These are phyloP conservation scores for Dendrobium officinale DNA, from an alignment of 106 monocot species.

Conservation along the genomic window DNA sequence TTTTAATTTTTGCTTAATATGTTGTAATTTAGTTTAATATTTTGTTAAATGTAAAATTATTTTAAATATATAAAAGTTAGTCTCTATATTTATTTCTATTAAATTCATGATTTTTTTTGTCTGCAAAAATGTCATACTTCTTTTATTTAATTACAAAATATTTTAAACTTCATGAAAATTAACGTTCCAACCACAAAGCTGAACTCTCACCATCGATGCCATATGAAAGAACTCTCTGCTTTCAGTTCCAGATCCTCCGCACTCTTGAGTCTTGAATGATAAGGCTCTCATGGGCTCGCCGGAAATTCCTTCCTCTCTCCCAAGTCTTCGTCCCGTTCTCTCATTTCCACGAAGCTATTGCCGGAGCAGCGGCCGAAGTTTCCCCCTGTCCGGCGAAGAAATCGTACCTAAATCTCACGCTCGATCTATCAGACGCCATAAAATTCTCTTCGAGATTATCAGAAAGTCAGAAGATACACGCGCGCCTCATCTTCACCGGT, in stretches of 20 bases:
- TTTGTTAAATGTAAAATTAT: no score
- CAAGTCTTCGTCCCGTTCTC: background rate
- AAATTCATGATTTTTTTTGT: no score
- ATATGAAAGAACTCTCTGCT: background rate
- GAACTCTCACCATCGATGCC: no score
- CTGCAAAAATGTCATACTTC: no score
- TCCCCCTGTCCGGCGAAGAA: background rate
- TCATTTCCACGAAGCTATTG: background rate
- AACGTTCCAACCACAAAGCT: no score
- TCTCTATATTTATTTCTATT: no score
- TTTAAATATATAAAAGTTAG: no score
- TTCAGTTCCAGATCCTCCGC: background rate
- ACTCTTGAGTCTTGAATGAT: background rate
- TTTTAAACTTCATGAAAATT: no score
- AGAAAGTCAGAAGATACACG: constrained; percentile 8
- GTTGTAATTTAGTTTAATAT: no score
- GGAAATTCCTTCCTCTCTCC: background rate
- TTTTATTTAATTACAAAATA: no score
- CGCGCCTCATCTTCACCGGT: constrained; percentile 36
- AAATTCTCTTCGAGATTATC: background rate
- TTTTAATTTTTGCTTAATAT: no score
- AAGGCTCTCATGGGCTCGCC: constrained; percentile 9
- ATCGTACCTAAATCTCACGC: background rate
- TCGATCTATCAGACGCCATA: background rate
- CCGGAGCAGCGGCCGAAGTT: background rate